These are phyloP conservation scores for Trichoderma orchidacearum DNA, from an alignment of 495 filamentous ascomycete genomes.

Conservation along the genomic window DNA sequence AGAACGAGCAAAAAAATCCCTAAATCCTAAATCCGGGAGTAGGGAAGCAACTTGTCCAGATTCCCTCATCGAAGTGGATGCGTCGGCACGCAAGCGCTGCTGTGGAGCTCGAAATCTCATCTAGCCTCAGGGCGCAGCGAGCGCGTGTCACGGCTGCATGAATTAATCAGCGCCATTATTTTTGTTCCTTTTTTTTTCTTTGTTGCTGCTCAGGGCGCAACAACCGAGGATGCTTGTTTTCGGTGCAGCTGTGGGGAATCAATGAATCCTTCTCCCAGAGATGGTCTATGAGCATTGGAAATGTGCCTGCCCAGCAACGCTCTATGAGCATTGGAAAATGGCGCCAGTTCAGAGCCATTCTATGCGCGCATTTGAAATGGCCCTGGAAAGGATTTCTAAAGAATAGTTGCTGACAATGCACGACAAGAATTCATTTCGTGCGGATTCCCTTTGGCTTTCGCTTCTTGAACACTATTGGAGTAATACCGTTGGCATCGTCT, in stretches of 20 bases:
- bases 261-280: neutral
- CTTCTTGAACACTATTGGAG: slow-evolving; percentile 71
- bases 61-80: too few species aligned
- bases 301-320: too few species aligned
- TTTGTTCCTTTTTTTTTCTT: too few species aligned
- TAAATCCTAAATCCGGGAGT: neutral
- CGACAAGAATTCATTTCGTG: slow-evolving; percentile 32
- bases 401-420: too few species aligned
- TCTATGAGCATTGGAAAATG: too few species aligned
- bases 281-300: too few species aligned
- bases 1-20: too few species aligned
- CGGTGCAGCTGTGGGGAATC: neutral
- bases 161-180: slow-evolving; percentile 1
- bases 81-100: neutral
- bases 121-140: neutral
- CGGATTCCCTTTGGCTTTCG: slow-evolving; percentile 68
- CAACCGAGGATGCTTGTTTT: neutral
- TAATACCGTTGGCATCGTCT: neutral
- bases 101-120: neutral
- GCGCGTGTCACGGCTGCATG: neutral
- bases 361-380: too few species aligned
- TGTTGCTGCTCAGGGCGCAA: too few species aligned
- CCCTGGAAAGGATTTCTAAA: too few species aligned
- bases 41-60: neutral
- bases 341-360: too few species aligned